Base-by-base conservation (phyloP, 495 filamentous ascomycete genomes). In the Penicillium robsamsonii region DNA sequence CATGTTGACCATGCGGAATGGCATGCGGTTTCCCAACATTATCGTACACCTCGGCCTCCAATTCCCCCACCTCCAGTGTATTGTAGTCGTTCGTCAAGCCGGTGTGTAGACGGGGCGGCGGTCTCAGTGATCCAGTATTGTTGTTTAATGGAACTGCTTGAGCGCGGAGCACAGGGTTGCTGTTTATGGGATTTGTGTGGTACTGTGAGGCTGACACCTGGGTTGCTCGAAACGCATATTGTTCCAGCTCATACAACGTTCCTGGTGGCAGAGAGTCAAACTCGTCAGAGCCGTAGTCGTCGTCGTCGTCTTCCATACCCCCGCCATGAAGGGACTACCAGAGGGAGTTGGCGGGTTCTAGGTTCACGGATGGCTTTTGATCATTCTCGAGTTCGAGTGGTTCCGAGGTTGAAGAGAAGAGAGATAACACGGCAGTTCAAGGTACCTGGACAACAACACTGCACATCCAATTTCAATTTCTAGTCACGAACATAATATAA, bases 231-330 rank as follows among this genome's bases (percentile, higher is more conserved):
- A 76, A 74, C 15, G 82, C 81, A 69, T 75, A 73, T 55, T 84
- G 73, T 64, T 86, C 82, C 25, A 87, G 66, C 60, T 82, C 71
- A 41, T 73, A 66, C 47, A 83, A 70, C 13, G 79, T 74, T 57
- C 80, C 70, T 24, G 75, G 61, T 42, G 82, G 80, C 45, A 87
- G 68, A 52, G 73, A 75, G 61, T 85, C 84, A 58, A 85, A 74
- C 60, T 87, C 81, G 67, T 87, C 87, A 57, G 78, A 84, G 71
- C 86, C 87, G 66, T 77, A 79, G 50, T 86, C 85, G 68, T 87
- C 84, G 61, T 81, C 82, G 74, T 72, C 73, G 57, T 74, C 73
- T 65, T 81, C 81, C 82, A 84, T 85, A 68, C 77, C 77, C 74
- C 66, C 65, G 75, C 74, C 78, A 76, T 79, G 73, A 77, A 77